Percentiles rank a stretch among this genome's conserved stretches.
Conservation (phyloP, 495 filamentous ascomycete genomes). For the Aspergillus carlsbadensis region DNA sequence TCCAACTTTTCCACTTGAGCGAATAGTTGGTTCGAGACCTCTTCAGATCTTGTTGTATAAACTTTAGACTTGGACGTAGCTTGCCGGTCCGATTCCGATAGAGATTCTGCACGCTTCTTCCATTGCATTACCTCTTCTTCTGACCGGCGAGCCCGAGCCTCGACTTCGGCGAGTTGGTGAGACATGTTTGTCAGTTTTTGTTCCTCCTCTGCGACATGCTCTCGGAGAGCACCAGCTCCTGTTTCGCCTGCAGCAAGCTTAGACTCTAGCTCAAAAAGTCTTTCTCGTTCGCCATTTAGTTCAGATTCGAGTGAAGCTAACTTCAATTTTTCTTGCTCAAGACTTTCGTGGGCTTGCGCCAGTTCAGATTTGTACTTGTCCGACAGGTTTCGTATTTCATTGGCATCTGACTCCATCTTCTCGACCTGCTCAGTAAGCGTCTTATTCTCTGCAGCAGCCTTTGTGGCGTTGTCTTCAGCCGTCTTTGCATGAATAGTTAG, state of each 20-base stretch:
- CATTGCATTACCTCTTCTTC: constrained; percentile 65
- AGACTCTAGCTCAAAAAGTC: constrained; percentile 61
- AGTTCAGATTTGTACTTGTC: constrained; percentile 40
- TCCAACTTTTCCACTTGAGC: constrained; percentile 73
- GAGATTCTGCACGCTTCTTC: constrained; percentile 54
- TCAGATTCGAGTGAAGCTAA: constrained; percentile 58
- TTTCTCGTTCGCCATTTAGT: constrained; percentile 62
- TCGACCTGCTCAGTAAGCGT: constrained; percentile 49
- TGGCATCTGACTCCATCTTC: constrained; percentile 40
- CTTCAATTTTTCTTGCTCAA: constrained; percentile 58
- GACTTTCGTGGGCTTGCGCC: constrained; percentile 36
- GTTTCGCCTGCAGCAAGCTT: constrained; percentile 77
- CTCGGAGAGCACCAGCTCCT: constrained; percentile 71
- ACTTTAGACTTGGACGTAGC: constrained; percentile 52
- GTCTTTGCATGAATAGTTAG: constrained; percentile 45
- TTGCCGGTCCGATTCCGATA: constrained; percentile 51
- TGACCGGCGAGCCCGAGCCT: constrained; percentile 62
- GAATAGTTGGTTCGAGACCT: constrained; percentile 78
- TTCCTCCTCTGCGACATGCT: constrained; percentile 69
- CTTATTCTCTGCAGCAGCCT: constrained; percentile 41
- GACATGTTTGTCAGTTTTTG: constrained; percentile 56
- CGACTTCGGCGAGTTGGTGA: constrained; percentile 63
- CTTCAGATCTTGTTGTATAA: constrained; percentile 68
- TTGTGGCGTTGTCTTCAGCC: constrained; percentile 38
- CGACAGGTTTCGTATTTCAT: constrained; percentile 45